phyloP scores from a whole-genome alignment of 2,329 filamentous ascomycete genomes.

The Chalaropsis thielavioides region DNA sequence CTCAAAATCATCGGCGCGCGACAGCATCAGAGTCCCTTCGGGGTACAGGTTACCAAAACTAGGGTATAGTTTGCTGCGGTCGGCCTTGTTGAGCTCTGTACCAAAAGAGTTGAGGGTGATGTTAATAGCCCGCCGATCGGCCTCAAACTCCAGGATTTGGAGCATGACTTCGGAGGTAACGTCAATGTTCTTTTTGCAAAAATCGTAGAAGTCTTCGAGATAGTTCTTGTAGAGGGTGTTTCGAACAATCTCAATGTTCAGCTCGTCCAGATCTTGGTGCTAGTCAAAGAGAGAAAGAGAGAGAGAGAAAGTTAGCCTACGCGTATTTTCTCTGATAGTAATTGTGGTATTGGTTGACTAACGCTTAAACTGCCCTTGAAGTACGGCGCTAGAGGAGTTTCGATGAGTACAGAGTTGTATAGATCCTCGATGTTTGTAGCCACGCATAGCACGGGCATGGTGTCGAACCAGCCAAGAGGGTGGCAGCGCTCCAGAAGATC shows the following conservation, averaged over 20 bases:
- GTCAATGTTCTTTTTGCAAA: constrained; percentile 79
- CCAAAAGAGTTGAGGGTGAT: constrained; percentile 98
- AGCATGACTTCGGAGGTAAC: constrained; percentile 92
- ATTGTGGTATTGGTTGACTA: neutral
- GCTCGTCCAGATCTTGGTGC: constrained; percentile 91
- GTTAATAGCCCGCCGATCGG: constrained; percentile 92
- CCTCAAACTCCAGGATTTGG: constrained; percentile 91
- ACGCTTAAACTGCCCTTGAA: constrained; percentile 86
- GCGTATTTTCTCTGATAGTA: neutral
- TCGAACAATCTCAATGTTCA: constrained; percentile 98
- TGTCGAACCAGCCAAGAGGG: constrained; percentile 96
- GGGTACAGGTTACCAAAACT: constrained; percentile 82
- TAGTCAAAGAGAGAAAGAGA: neutral
- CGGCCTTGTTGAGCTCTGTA: constrained; percentile 83
- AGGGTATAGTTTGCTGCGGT: constrained; percentile 93
- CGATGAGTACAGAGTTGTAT: constrained; percentile 94
- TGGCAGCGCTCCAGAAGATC: constrained; percentile 93
- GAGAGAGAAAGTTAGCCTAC: constrained; percentile 5
- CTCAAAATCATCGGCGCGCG: constrained; percentile 85
- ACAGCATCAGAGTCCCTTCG: constrained; percentile 89
- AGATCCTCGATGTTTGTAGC: constrained; percentile 97
- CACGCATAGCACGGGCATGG: constrained; percentile 93
- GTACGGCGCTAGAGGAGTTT: constrained; percentile 88
- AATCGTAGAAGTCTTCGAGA: constrained; percentile 90
- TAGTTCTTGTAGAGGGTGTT: constrained; percentile 99